Base-by-base conservation (phyloP, 2,329 filamentous ascomycete species). In the Rosellinia necatrix region DNA sequence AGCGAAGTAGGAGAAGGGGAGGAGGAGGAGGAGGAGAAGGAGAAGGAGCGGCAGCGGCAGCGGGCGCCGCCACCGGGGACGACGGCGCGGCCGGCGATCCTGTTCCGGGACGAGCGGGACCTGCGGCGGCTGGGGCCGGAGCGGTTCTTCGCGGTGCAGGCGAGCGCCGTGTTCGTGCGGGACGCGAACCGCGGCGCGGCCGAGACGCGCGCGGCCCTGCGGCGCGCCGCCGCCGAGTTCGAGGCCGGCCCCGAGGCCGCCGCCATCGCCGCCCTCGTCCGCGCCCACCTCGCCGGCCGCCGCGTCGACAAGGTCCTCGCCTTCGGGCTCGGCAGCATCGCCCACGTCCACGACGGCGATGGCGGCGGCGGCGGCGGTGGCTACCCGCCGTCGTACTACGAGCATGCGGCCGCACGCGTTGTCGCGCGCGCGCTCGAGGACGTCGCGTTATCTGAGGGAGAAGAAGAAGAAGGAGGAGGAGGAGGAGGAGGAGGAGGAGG, bases 231-330 rank as follows among this genome's bases (percentile, higher is more conserved):
- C 6, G 3, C 6, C 1, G 6, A 6, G 1, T 58, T 53, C 9
- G 44, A 34, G 12, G 48, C 4, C 7, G 29, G 46, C 49, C 4
- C 19, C 13, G 35, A 55, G 24, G 42, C 17, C 1, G 6, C n/a
- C 2, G 48, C 34, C 13, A 9, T 53, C 4, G 8, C 21, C 2
- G 10, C 17, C 2, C 7, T 60, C 24, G 12, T 60, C 19, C 25
- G 19, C 15, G 32, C 34, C 3, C 9, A 58, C 1, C n/a, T 58
- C 6, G 29, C 13, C 1, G 51, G 44, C 1, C 7, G 25, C 3
- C 7, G 17, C 1, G 41, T 64, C 2, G 8, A 58, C 32, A 64
- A 64, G 17, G 50, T 66, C 9, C 44, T 64, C 3, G 53, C 15
- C 1, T 66, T 66, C 42, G 62, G 60, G 1, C 25, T 56, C 1